Evolutionary conservation across 2,329 filamentous ascomycete genomes (phyloP).

Genomic region (Lecanicillium sp.): DNA sequence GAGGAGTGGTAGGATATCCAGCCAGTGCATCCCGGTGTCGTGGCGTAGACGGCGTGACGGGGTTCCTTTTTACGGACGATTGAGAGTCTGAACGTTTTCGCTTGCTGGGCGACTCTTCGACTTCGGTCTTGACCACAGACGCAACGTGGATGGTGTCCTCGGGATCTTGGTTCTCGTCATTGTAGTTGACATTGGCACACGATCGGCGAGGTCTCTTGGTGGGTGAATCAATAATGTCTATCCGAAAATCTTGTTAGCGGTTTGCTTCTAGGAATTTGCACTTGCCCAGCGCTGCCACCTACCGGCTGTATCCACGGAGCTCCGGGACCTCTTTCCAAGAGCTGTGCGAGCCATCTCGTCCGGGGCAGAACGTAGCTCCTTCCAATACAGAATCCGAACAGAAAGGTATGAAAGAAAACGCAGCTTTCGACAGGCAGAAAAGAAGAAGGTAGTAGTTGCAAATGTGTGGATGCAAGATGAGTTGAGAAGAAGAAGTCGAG

Average conservation of each 20-base stretch:
- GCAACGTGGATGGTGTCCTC: conserved; percentile 24
- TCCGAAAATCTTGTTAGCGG: too few species aligned
- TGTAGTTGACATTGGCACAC: conserved; percentile 35
- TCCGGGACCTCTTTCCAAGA: conserved; percentile 17
- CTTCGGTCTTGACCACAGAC: conserved; percentile 35
- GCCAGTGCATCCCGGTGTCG: conserved; percentile 72
- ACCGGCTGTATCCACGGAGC: conserved; percentile 12
- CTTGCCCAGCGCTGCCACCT: conserved; percentile 4
- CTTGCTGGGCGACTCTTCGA: conserved; percentile 22
- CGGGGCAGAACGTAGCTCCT: conserved; percentile 4
- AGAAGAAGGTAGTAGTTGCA: not conserved
- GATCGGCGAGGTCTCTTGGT: conserved; percentile 37
- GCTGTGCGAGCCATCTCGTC: conserved; percentile 14
- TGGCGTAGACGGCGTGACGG: conserved; percentile 63
- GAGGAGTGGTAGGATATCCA: conserved; percentile 66
- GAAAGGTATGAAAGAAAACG: not conserved
- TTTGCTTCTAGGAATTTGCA: not conserved
- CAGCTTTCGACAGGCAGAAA: too few species aligned
- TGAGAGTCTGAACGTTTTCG: conserved; percentile 20
- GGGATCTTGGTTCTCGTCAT: conserved; percentile 59
- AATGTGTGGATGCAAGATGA: conserved; percentile 1
- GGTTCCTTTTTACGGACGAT: conserved; percentile 32
- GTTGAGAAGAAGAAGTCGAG: not conserved
- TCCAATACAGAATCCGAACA: not conserved
- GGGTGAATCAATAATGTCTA: conserved; percentile 21